Conservation (phyloP, 2,329 filamentous ascomycete species). For the Trichophyton verrucosum region DNA sequence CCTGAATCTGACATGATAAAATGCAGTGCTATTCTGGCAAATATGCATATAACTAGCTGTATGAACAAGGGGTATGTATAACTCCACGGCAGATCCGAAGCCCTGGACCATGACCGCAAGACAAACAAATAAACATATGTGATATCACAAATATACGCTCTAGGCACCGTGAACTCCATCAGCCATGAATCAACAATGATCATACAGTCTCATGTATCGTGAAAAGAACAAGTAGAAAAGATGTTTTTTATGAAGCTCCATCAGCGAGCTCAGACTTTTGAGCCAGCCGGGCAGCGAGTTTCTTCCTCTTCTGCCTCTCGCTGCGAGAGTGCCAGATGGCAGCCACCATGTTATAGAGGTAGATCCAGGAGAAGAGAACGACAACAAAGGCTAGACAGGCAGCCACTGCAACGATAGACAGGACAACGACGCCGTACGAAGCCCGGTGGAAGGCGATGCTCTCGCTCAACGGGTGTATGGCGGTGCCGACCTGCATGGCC, state of each 20-base stretch:
- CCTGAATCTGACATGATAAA: too few species aligned
- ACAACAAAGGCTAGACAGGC: slow-evolving; percentile 7
- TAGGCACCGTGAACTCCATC: background rate
- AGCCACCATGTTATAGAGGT: slow-evolving; percentile 11
- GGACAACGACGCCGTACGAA: slow-evolving; percentile 11
- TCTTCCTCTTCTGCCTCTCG: slow-evolving; percentile 7
- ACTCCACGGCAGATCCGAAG: background rate
- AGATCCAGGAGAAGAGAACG: slow-evolving; percentile 8
- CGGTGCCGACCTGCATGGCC: slow-evolving; percentile 36
- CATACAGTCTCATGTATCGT: background rate
- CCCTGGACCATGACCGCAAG: background rate
- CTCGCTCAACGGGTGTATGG: slow-evolving; percentile 5
- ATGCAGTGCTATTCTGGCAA: background rate
- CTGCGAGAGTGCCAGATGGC: slow-evolving; percentile 6
- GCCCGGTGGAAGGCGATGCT: slow-evolving; percentile 9
- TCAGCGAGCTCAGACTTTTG: background rate
- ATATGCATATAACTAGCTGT: background rate
- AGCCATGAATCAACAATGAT: background rate
- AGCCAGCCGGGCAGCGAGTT: background rate
- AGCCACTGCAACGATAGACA: slow-evolving; percentile 11
- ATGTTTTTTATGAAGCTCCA: background rate
- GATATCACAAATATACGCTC: background rate
- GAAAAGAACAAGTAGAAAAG: background rate
- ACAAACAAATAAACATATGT: background rate
- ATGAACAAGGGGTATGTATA: background rate